Percentiles rank a stretch among this genome's conserved stretches.
Evolutionary conservation across 2,329 filamentous ascomycete species (phyloP).

Genomic region (Aphanocladium album): DNA sequence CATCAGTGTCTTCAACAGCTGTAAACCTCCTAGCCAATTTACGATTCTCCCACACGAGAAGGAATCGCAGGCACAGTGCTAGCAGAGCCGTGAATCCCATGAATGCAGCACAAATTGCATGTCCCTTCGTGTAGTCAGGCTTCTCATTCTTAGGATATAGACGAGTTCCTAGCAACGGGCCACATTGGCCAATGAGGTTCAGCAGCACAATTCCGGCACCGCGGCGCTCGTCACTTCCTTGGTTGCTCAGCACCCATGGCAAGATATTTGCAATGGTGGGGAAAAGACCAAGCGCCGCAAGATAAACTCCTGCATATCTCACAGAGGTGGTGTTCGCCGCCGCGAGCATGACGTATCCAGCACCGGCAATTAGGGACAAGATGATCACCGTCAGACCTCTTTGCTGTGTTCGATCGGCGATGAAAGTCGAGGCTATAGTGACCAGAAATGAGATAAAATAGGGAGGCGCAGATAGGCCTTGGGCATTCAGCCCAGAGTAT

Average conservation of each 20-base stretch:
- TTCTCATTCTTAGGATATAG: conserved; percentile 51
- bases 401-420: conserved; percentile 31
- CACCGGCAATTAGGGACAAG: conserved; percentile 17
- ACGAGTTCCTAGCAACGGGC: conserved; percentile 58
- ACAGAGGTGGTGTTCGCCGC: conserved; percentile 18
- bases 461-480: conserved; percentile 36
- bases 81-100: conserved; percentile 19
- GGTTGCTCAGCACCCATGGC: conserved; percentile 50
- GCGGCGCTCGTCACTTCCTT: conserved; percentile 58
- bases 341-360: conserved; percentile 24
- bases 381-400: conserved; percentile 29
- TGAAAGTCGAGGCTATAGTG: conserved; percentile 24
- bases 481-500: conserved; percentile 32
- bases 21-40: conserved; percentile 13
- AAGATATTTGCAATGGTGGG: conserved; percentile 21
- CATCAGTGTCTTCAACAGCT: conserved; percentile 1
- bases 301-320: conserved; percentile 33
- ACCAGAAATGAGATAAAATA: conserved; percentile 35
- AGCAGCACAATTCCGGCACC: conserved; percentile 70
- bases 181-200: conserved; percentile 71
- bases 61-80: conserved; percentile 12
- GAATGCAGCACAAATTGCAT: conserved; percentile 18
- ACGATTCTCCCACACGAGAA: conserved; percentile 18
- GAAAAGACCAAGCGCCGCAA: conserved; percentile 31
- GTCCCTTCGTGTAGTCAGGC: conserved; percentile 43